phyloP scores from a whole-genome alignment of 305 asterid species.

The Fraxinus greggii region DNA sequence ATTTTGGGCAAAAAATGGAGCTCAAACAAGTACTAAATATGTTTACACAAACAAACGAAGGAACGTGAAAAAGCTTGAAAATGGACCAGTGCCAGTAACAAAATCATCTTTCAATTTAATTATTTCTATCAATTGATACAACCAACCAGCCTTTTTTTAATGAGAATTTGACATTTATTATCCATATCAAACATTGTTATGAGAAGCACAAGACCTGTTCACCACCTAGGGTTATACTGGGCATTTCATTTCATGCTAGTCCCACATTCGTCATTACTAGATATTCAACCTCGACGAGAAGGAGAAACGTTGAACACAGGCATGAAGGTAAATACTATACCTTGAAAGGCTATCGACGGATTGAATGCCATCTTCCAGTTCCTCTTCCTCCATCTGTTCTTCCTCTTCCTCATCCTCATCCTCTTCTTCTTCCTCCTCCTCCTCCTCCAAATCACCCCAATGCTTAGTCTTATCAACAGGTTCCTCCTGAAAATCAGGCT shows the following conservation, averaged over 20 bases:
- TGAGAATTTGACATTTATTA: neutral
- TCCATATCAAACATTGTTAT: neutral
- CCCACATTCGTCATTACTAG: neutral
- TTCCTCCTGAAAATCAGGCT: slow-evolving; percentile 67
- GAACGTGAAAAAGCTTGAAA: neutral
- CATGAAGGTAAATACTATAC: slow-evolving; percentile 31
- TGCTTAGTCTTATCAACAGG: slow-evolving; percentile 92
- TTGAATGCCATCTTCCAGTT: slow-evolving; percentile 82
- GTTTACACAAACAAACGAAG: neutral
- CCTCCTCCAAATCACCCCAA: slow-evolving; percentile 99
- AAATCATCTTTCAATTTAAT: neutral
- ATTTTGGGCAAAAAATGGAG: neutral
- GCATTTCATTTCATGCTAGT: neutral
- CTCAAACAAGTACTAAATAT: neutral
- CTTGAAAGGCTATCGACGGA: slow-evolving; percentile 95
- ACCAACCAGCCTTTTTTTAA: neutral
- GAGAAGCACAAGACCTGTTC: neutral
- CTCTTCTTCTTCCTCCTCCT: slow-evolving; percentile 73
- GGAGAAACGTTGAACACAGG: neutral
- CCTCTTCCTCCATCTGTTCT: slow-evolving; percentile 82
- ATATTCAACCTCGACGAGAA: neutral
- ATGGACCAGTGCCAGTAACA: neutral
- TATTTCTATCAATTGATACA: neutral
- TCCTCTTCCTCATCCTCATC: slow-evolving; percentile 79
- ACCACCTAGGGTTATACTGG: neutral